phyloP scores from a whole-genome alignment of 2,329 filamentous ascomycete genomes.

The Hysterium pulicare region DNA sequence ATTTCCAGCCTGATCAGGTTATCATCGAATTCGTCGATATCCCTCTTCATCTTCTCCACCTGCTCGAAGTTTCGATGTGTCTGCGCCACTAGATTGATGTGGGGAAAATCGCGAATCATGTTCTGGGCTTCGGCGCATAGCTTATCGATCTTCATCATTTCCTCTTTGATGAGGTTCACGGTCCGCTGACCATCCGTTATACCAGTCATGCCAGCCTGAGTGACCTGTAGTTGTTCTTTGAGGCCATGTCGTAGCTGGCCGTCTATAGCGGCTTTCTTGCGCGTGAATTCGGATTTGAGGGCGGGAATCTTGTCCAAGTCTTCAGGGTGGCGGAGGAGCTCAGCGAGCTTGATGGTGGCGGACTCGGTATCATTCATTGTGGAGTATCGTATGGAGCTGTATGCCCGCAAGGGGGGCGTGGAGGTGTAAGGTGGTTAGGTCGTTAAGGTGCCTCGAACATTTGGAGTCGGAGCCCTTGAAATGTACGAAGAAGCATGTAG shows the following conservation, averaged over 20 bases:
- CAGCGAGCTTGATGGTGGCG: constrained; percentile 74
- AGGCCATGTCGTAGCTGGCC: constrained; percentile 83
- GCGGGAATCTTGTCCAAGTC: constrained; percentile 93
- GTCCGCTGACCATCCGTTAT: constrained; percentile 88
- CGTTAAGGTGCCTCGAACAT: no score
- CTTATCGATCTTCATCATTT: constrained; percentile 98
- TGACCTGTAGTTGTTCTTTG: constrained; percentile 89
- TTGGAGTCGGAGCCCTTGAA: no score
- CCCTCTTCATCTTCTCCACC: constrained; percentile 87
- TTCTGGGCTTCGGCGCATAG: constrained; percentile 95
- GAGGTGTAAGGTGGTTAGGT: not conserved
- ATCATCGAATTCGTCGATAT: constrained; percentile 82
- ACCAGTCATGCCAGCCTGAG: constrained; percentile 86
- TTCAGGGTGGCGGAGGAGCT: constrained; percentile 91
- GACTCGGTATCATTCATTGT: constrained; percentile 61
- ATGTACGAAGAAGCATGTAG: no score
- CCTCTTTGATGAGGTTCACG: constrained; percentile 90
- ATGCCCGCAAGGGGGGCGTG: not conserved
- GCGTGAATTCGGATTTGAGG: constrained; percentile 86
- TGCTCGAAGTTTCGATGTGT: constrained; percentile 95
- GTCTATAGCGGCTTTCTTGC: constrained; percentile 91
- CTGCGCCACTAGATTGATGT: constrained; percentile 87
- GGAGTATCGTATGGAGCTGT: not conserved
- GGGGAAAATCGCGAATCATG: constrained; percentile 94
- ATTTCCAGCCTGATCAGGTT: constrained; percentile 71